These are phyloP conservation scores for Schwanniomyces yamadae DNA, from an alignment of 805 yeast species.

Conservation along the genomic window DNA sequence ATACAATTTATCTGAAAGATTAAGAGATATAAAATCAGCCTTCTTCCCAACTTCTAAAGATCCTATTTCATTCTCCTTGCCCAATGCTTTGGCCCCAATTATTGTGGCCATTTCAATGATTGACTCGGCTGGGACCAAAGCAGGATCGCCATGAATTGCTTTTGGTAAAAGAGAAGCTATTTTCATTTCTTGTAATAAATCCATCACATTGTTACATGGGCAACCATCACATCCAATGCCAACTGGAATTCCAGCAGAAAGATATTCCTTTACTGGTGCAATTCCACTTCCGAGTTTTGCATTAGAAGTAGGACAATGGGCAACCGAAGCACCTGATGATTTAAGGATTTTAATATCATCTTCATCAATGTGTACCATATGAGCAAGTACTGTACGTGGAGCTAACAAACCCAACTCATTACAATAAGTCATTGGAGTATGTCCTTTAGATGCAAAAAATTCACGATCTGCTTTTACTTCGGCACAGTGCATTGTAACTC, in stretches of 20 bases:
- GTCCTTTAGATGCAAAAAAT: slow-evolving; percentile 7
- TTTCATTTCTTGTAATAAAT: slow-evolving; percentile 19
- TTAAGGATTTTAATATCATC: slow-evolving; percentile 5
- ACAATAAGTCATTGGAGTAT: slow-evolving; percentile 9
- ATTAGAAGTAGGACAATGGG: slow-evolving; percentile 15
- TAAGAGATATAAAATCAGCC: no score
- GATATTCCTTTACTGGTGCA: slow-evolving; percentile 15
- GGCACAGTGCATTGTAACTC: slow-evolving; percentile 9
- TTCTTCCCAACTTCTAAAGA: no score
- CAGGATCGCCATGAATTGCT: slow-evolving; percentile 19
- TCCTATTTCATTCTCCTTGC: no score
- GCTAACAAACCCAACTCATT: slow-evolving; percentile 7
- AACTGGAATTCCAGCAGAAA: slow-evolving; percentile 13
- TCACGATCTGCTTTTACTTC: slow-evolving; percentile 7
- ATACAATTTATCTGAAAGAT: no score
- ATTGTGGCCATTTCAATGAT: slow-evolving; percentile 3
- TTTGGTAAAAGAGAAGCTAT: slow-evolving; percentile 18
- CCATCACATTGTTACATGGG: slow-evolving; percentile 20
- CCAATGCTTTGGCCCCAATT: no score
- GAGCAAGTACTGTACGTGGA: slow-evolving; percentile 8
- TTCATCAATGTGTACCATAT: slow-evolving; percentile 8
- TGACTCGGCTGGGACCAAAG: background rate
- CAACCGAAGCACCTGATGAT: slow-evolving; percentile 6
- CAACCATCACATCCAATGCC: slow-evolving; percentile 21
- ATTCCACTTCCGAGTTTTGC: slow-evolving; percentile 20